A percentile compares a stretch with the other conserved stretches of the same genome.
Evolutionary conservation across 2,329 filamentous ascomycete species (phyloP).

Genomic region (Pyricularia pennisetigena): DNA sequence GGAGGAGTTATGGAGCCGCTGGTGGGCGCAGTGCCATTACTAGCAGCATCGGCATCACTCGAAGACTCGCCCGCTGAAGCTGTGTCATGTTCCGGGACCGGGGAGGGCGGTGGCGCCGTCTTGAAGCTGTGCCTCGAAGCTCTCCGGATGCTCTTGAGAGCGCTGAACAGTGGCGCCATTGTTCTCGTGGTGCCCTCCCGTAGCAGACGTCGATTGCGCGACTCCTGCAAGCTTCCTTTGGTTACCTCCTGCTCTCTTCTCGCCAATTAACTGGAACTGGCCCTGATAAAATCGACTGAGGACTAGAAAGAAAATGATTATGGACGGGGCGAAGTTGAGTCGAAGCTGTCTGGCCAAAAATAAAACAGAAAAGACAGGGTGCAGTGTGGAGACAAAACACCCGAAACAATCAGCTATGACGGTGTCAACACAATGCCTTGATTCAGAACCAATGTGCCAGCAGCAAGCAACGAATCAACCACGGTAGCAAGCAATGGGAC

Average conservation of each 20-base stretch:
- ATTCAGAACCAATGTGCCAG: neutral
- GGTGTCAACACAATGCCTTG: neutral
- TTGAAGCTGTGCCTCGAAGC: slow-evolving; percentile 68
- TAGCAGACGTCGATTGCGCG: neutral
- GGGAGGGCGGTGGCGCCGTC: slow-evolving; percentile 39
- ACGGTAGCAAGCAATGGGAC: slow-evolving; percentile 1
- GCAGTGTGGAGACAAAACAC: neutral
- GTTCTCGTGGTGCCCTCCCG: slow-evolving; percentile 7
- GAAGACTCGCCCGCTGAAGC: slow-evolving; percentile 40
- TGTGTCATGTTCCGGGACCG: neutral
- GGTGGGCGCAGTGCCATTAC: slow-evolving; percentile 50
- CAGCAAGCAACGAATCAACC: neutral
- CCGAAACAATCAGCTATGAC: neutral
- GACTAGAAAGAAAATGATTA: neutral
- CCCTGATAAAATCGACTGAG: neutral
- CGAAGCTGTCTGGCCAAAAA: neutral
- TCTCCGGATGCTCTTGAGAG: slow-evolving; percentile 60
- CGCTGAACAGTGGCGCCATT: slow-evolving; percentile 59
- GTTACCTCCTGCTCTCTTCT: neutral
- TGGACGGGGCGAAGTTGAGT: neutral
- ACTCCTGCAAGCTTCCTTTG: neutral
- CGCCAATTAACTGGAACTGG: slow-evolving; percentile 2
- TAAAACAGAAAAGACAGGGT: neutral
- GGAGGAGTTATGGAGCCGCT: slow-evolving; percentile 68
- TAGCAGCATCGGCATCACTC: slow-evolving; percentile 45